Conservation (phyloP, 805 yeast species). For the Cyberlindnera subsufficiens region DNA sequence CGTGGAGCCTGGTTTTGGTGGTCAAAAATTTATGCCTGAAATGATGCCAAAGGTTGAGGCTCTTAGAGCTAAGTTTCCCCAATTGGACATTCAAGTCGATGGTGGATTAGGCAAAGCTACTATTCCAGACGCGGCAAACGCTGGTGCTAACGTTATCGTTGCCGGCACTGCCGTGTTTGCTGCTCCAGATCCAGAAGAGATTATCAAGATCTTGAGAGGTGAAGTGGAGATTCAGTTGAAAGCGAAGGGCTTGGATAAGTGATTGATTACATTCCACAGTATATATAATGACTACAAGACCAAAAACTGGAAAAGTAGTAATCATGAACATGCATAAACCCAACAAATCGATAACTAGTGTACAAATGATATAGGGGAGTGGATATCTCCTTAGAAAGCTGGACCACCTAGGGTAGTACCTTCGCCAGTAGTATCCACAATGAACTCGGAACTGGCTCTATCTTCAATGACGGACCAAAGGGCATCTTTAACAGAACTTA, state of each 20-base stretch:
- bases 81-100: constrained; percentile 88
- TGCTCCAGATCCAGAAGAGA: constrained; percentile 72
- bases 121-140: constrained; percentile 81
- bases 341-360: constrained; percentile 4
- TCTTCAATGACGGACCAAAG: constrained; percentile 71
- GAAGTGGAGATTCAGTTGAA: constrained; percentile 49
- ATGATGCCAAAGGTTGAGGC: constrained; percentile 94
- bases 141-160: constrained; percentile 97
- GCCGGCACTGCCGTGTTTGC: constrained; percentile 95
- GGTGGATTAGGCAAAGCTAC: constrained; percentile 92
- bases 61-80: constrained; percentile 68
- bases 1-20: constrained; percentile 98
- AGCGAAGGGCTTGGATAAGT: constrained; percentile 30
- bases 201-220: constrained; percentile 61
- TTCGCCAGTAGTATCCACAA: constrained; percentile 41
- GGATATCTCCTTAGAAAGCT: constrained; percentile 33
- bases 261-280: background rate
- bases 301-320: too few species aligned
- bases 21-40: constrained; percentile 89
- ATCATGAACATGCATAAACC: constrained; percentile 1
- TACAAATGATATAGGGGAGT: background rate
- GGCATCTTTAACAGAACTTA: constrained; percentile 53
- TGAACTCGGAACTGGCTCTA: constrained; percentile 39
- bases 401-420: constrained; percentile 88
- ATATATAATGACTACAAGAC: too few species aligned